Evolutionary conservation across 2,329 filamentous ascomycete species (phyloP).

Genomic region (Cladosporium cucumerinum): DNA sequence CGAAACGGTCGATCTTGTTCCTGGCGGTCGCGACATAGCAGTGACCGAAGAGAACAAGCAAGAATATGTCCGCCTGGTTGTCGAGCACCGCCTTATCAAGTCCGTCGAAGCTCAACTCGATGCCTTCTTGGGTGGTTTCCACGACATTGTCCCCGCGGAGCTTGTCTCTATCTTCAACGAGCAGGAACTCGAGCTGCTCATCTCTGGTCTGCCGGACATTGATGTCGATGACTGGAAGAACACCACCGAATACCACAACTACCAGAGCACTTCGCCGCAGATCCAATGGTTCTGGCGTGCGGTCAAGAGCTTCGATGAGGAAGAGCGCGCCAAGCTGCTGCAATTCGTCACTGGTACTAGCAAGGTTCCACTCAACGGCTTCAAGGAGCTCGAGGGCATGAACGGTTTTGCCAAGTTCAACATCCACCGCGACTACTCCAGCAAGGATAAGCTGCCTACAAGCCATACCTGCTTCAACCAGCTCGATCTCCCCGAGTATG

Average conservation of each 20-base stretch:
- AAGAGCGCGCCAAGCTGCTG: conserved; percentile 92
- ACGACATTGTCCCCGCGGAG: conserved; percentile 94
- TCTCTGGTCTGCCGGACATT: conserved; percentile 94
- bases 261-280: conserved; percentile 87
- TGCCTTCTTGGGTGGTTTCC: conserved; percentile 79
- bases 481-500: conserved; percentile 96
- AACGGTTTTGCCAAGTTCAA: conserved; percentile 98
- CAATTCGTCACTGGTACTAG: conserved; percentile 98
- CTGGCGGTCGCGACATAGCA: conserved; percentile 82
- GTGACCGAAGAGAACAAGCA: conserved; percentile 99
- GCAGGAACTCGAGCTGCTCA: conserved; percentile 92
- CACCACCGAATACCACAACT: conserved; percentile 98
- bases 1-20: conserved; percentile 79
- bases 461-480: conserved; percentile 99
- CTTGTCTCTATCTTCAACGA: conserved; percentile 97
- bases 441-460: conserved; percentile 90
- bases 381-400: conserved; percentile 99
- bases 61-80: conserved; percentile 90
- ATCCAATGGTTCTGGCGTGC: conserved; percentile 99
- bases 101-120: conserved; percentile 95
- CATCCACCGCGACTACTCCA: conserved; percentile 96
- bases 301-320: conserved; percentile 95
- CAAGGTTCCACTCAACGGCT: conserved; percentile 96
- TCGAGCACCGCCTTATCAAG: conserved; percentile 86
- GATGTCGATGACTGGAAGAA: conserved; percentile 99